phyloP scores from a whole-genome alignment of 306 rosid species.

The Trifolium repens region DNA sequence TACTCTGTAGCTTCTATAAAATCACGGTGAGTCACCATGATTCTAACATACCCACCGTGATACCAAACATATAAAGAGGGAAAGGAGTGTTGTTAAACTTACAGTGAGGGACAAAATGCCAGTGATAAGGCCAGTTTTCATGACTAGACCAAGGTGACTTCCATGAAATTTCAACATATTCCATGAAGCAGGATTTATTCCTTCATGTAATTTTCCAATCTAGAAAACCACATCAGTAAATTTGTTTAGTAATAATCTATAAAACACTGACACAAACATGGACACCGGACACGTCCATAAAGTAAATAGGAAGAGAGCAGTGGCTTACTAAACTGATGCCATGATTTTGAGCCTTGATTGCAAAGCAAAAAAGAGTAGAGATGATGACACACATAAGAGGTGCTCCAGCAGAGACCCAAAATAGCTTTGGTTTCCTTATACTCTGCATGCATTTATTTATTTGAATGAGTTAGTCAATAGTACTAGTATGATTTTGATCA shows the following conservation, averaged over 20 bases:
- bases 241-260: too few species aligned
- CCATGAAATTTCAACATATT: conserved; percentile 69
- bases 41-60: too few species aligned
- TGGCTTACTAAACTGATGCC: conserved; percentile 81
- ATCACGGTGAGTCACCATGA: too few species aligned
- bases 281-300: background rate
- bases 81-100: conserved; percentile 30
- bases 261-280: too few species aligned
- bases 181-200: conserved; percentile 92
- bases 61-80: background rate
- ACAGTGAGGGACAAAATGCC: conserved; percentile 97
- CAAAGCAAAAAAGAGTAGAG: conserved; percentile 78
- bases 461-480: conserved; percentile 25
- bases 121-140: conserved; percentile 84
- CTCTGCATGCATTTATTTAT: conserved; percentile 56
- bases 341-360: conserved; percentile 67
- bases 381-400: conserved; percentile 79
- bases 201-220: conserved; percentile 86
- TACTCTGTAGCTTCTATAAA: too few species aligned
- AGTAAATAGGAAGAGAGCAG: background rate
- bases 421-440: conserved; percentile 71
- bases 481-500: too few species aligned
- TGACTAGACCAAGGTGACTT: conserved; percentile 57
- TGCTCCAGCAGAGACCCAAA: conserved; percentile 98
- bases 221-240: conserved; percentile 7